Evolutionary conservation across 164 flowering plant species (phyloP).

Genomic region (Sextonia rubra): DNA sequence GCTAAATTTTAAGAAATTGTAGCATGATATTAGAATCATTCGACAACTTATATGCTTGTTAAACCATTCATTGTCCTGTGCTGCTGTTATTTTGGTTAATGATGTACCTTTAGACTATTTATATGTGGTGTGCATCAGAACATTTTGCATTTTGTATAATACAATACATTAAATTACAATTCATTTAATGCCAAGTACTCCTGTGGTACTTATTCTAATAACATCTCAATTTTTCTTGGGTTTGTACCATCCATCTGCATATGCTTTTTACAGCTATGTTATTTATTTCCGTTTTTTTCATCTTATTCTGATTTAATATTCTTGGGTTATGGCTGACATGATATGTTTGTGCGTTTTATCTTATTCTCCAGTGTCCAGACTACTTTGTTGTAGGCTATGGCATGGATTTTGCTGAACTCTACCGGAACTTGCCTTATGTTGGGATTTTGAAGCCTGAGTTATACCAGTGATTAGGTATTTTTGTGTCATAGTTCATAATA

Average conservation of each 20-base stretch:
- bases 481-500: not conserved
- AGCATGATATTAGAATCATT: not conserved
- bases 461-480: conserved; percentile 25
- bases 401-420: conserved; percentile 82
- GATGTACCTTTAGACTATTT: not conserved
- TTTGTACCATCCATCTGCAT: not conserved
- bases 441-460: conserved; percentile 87
- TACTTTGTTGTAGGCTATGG: conserved; percentile 92
- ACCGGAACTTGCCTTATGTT: conserved; percentile 84
- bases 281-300: not conserved
- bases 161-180: not conserved
- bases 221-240: not conserved
- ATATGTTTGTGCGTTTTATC: not conserved
- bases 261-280: not conserved
- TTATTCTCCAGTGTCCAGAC: conserved; percentile 74
- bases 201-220: not conserved
- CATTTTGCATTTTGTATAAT: not conserved
- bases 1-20: not conserved
- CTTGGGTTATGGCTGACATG: not conserved
- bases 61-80: not conserved
- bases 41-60: not conserved
- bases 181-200: not conserved
- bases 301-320: not conserved
- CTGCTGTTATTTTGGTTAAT: not conserved
- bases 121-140: not conserved